Conservation (phyloP, 1,284 basidiomycete genomes). For the Cystobasidiaceae sp. region DNA sequence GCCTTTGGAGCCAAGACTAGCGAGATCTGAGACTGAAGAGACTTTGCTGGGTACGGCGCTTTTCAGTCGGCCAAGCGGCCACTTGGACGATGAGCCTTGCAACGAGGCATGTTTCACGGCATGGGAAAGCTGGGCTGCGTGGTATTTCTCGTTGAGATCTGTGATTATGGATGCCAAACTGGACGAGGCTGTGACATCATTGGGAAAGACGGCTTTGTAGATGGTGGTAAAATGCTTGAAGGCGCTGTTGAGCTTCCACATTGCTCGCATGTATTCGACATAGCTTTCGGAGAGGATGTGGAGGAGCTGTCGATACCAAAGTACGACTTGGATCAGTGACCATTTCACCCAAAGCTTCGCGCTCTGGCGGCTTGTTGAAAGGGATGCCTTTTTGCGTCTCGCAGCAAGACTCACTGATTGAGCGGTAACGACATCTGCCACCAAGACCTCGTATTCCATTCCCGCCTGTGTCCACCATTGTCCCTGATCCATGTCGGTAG, state of each 20-base stretch:
- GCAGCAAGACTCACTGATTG: conserved; percentile 21
- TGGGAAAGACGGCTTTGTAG: conserved; percentile 37
- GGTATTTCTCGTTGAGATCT: conserved; percentile 38
- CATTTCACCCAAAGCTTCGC: not conserved
- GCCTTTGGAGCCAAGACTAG: not conserved
- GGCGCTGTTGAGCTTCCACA: conserved; percentile 39
- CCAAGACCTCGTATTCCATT: conserved; percentile 37
- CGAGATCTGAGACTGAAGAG: not conserved
- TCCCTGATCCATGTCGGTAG: conserved; percentile 18
- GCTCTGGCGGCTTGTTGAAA: no score
- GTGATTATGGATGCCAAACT: conserved; percentile 34
- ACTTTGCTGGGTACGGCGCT: not conserved
- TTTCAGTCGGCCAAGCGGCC: not conserved
- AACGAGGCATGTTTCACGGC: conserved; percentile 5
- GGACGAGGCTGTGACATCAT: conserved; percentile 31
- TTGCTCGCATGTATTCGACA: conserved; percentile 32
- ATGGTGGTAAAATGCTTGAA: conserved; percentile 35
- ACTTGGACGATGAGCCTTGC: not conserved
- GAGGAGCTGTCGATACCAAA: conserved; percentile 22
- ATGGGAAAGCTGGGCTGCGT: not conserved
- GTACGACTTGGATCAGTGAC: not conserved
- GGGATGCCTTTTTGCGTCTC: not conserved
- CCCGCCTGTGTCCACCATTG: conserved; percentile 36
- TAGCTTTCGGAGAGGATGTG: conserved; percentile 39
- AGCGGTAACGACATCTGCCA: conserved; percentile 36